Conservation (phyloP, 495 filamentous ascomycete genomes). For the Penicillium crystallinum region DNA sequence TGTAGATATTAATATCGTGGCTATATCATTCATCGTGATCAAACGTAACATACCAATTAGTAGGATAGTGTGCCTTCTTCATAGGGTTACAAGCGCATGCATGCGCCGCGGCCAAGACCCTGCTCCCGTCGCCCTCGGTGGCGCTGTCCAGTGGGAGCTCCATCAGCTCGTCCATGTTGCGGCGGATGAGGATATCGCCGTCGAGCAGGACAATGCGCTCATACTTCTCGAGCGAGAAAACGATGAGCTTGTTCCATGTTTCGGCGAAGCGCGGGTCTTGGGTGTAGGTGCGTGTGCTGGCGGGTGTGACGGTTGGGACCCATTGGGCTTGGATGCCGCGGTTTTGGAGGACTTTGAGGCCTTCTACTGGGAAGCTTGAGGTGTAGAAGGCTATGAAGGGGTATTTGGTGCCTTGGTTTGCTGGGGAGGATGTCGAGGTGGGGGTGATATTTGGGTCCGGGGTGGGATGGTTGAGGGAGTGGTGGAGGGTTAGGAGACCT, state of each 20-base stretch:
- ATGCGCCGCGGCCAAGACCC: constrained; percentile 66
- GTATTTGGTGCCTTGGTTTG: constrained; percentile 10
- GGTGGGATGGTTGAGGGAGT: constrained; percentile 20
- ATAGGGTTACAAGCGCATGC: constrained; percentile 80
- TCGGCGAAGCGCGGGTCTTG: constrained; percentile 73
- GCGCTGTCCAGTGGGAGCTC: constrained; percentile 56
- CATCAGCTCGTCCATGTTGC: constrained; percentile 85
- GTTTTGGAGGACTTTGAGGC: constrained; percentile 16
- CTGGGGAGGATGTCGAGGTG: neutral
- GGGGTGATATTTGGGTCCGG: constrained; percentile 2
- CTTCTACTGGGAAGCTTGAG: constrained; percentile 19
- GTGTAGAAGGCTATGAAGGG: constrained; percentile 29
- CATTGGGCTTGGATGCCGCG: constrained; percentile 19
- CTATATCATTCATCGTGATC: too few species aligned
- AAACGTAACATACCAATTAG: constrained; percentile 57
- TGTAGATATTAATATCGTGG: constrained; percentile 19
- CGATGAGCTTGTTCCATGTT: constrained; percentile 75
- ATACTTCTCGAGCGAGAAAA: constrained; percentile 64
- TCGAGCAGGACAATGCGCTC: constrained; percentile 72
- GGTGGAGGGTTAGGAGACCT: constrained; percentile 25
- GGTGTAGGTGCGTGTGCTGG: constrained; percentile 11
- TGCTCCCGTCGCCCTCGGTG: constrained; percentile 40
- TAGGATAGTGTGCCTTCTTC: constrained; percentile 65
- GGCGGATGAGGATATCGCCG: constrained; percentile 69
- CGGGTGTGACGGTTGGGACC: constrained; percentile 16